A percentile compares a stretch with the other conserved stretches of the same genome.
These are phyloP conservation scores for Tuber umbilicatum DNA, from an alignment of 495 filamentous ascomycete species.

Conservation along the genomic window DNA sequence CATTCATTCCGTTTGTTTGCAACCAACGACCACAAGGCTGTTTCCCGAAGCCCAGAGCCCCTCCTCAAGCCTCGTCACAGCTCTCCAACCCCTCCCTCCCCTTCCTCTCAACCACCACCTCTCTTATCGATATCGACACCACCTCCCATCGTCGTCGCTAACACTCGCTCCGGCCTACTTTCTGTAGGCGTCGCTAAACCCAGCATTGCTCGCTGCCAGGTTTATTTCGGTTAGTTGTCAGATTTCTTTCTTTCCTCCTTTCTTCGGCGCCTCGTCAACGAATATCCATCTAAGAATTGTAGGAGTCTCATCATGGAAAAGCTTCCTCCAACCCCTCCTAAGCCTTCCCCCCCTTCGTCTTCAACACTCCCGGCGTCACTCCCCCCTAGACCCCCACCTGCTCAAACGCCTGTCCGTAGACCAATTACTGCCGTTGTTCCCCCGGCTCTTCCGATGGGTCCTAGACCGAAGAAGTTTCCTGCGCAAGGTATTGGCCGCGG, in stretches of 20 bases:
- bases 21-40: background rate
- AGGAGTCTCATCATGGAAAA: conserved; percentile 22
- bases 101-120: background rate
- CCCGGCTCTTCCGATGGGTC: conserved; percentile 38
- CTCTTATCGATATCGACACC: background rate
- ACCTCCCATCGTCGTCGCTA: background rate
- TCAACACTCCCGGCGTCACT: conserved; percentile 26
- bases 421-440: conserved; percentile 21
- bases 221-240: conserved; percentile 2
- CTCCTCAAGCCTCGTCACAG: background rate
- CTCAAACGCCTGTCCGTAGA: conserved; percentile 22
- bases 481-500: conserved; percentile 40
- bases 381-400: conserved; percentile 29
- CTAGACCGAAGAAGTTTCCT: conserved; percentile 34
- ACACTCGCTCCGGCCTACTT: background rate
- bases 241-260: background rate
- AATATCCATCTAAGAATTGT: background rate
- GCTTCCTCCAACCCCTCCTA: conserved; percentile 32
- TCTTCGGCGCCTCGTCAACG: background rate
- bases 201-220: background rate
- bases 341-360: conserved; percentile 21
- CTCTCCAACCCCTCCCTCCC: background rate
- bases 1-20: background rate
- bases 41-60: background rate
- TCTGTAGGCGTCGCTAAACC: background rate